phyloP scores from a whole-genome alignment of 495 filamentous ascomycete genomes.

The Pseudomonodictys pantanalensis region DNA sequence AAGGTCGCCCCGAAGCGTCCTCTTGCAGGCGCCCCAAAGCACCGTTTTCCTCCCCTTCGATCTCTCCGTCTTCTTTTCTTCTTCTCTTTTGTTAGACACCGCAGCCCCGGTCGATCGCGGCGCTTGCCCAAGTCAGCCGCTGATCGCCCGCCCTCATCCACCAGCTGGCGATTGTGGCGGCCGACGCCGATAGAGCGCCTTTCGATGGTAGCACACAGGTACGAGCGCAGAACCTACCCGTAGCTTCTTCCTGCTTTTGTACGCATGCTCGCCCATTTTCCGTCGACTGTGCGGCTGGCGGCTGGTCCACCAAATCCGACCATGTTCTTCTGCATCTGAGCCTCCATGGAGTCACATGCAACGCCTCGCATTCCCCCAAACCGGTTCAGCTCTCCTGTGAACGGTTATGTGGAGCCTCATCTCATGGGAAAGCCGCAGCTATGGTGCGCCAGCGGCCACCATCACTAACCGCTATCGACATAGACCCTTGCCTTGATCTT shows the following conservation, averaged over 20 bases:
- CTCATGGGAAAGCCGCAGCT: constrained; percentile 18
- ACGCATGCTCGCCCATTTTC: background rate
- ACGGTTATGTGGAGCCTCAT: constrained; percentile 31
- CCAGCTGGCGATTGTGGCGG: constrained; percentile 18
- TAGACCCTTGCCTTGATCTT: constrained; percentile 26
- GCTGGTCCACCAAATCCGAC: background rate
- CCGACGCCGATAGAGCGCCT: background rate
- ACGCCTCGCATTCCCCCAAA: constrained; percentile 3
- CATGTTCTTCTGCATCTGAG: constrained; percentile 2
- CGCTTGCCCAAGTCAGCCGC: background rate
- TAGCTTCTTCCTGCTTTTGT: background rate
- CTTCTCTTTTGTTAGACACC: constrained; percentile 3
- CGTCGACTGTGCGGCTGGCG: background rate
- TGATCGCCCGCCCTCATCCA: background rate
- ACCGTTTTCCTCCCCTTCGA: constrained; percentile 12
- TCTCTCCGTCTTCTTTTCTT: background rate
- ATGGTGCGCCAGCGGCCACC: constrained; percentile 7
- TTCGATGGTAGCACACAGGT: background rate
- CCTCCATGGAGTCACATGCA: background rate
- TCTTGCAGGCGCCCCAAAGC: constrained; percentile 26
- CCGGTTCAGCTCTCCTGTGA: constrained; percentile 27
- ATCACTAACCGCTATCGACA: background rate
- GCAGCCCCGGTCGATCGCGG: background rate
- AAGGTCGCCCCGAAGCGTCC: constrained; percentile 16
- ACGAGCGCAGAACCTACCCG: background rate